Conservation (phyloP, 2,329 filamentous ascomycete species). For the Fusarium sp. region DNA sequence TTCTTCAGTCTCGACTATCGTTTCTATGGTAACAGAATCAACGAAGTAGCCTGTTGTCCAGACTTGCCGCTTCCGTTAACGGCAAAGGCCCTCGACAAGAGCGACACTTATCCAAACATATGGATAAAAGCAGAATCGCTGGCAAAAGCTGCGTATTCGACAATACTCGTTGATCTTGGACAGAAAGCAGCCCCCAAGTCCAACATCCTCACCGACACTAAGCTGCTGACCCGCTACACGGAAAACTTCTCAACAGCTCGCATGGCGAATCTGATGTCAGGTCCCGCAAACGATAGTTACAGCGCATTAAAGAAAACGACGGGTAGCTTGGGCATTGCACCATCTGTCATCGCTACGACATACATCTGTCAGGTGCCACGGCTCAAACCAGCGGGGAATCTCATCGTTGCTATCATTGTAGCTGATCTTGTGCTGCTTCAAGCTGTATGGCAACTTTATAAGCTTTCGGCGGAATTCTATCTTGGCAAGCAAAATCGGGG, state of each 20-base stretch:
- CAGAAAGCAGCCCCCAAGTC: background rate
- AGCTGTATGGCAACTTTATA: background rate
- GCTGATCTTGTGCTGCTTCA: background rate
- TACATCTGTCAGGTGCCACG: background rate
- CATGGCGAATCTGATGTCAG: background rate
- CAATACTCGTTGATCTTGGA: background rate
- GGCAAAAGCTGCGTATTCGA: background rate
- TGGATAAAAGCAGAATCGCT: background rate
- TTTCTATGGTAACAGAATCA: background rate
- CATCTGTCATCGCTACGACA: background rate
- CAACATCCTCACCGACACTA: background rate
- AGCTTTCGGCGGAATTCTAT: background rate
- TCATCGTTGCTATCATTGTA: background rate
- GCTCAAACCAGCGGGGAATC: background rate
- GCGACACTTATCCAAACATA: background rate
- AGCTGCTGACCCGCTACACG: background rate
- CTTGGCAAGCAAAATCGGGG: background rate
- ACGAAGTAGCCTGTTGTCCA: background rate
- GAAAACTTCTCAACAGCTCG: background rate
- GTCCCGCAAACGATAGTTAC: background rate
- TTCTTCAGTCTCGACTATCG: background rate
- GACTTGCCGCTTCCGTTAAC: fast-evolving
- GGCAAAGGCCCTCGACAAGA: background rate
- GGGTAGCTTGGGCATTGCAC: background rate
- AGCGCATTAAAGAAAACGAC: background rate